Evolutionary conservation across 1,139 yeast genomes (phyloP).

Genomic region (Zygoascus sp.): DNA sequence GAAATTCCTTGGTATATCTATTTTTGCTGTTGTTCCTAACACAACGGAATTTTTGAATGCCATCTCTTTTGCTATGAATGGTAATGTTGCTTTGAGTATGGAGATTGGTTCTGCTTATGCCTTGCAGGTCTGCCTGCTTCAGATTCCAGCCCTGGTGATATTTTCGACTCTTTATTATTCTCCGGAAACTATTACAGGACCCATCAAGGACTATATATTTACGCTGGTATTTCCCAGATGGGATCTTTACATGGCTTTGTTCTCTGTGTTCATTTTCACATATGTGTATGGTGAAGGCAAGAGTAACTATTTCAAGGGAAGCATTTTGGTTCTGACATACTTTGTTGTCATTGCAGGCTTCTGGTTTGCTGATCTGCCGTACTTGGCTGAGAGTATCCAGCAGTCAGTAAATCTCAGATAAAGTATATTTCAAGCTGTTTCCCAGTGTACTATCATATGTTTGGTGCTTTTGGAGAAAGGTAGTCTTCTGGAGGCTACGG

Average conservation of each 20-base stretch:
- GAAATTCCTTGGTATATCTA: conserved; percentile 85
- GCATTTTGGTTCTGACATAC: conserved; percentile 77
- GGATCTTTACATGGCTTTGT: conserved; percentile 85
- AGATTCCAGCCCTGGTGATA: conserved; percentile 84
- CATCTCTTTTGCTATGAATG: conserved; percentile 91
- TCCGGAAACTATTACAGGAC: conserved; percentile 24
- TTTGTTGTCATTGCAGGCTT: conserved; percentile 76
- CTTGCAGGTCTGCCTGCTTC: conserved; percentile 89
- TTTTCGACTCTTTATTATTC: conserved; percentile 53
- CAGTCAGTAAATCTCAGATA: too few species aligned
- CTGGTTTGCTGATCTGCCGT: conserved; percentile 49
- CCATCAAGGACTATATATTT: conserved; percentile 50
- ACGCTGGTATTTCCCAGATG: conserved; percentile 89
- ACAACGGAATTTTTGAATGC: conserved; percentile 97
- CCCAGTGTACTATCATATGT: too few species aligned
- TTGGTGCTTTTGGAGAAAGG: neutral
- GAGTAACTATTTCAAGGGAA: conserved; percentile 92
- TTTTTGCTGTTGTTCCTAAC: conserved; percentile 93
- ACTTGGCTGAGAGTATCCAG: neutral
- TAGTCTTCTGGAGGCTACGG: neutral
- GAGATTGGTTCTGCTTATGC: conserved; percentile 98
- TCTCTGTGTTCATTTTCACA: conserved; percentile 84
- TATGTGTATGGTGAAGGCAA: conserved; percentile 96
- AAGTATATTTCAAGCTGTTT: too few species aligned
- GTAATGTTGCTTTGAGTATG: conserved; percentile 87